Percentiles rank a stretch among this genome's conserved stretches.
Conservation (phyloP, 345 rosid genomes). For the Eucalyptus microcorys region DNA sequence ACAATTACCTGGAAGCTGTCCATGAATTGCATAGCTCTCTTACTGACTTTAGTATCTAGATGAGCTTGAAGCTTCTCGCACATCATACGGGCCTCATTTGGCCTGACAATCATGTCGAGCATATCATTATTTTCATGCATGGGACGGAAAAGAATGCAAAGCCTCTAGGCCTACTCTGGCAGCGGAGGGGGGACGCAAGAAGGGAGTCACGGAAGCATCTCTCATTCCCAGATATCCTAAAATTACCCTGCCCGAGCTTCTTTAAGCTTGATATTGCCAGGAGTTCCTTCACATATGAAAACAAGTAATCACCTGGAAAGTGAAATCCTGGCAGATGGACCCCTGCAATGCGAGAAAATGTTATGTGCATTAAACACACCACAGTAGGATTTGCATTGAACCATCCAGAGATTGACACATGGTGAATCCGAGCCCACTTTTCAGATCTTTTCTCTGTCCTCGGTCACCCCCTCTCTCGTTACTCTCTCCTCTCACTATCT, state of each 20-base stretch:
- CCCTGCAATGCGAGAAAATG: too few relatives aligned
- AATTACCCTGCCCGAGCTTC: background rate
- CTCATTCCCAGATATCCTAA: background rate
- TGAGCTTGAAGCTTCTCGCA: slow-evolving; percentile 83
- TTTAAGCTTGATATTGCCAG: background rate
- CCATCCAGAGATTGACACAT: background rate
- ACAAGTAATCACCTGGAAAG: too few relatives aligned
- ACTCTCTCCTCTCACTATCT: background rate
- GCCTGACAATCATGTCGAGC: slow-evolving; percentile 22
- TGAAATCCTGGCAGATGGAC: too few relatives aligned
- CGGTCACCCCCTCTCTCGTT: background rate
- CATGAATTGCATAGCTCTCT: slow-evolving; percentile 59
- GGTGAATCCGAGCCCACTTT: background rate
- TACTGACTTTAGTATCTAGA: slow-evolving; percentile 53
- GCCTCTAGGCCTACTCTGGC: background rate
- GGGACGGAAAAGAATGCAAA: background rate
- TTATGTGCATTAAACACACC: background rate
- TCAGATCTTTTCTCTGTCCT: background rate
- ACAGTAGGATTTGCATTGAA: background rate
- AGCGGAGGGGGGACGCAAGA: background rate
- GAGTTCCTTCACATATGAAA: background rate
- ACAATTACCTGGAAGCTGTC: slow-evolving; percentile 78
- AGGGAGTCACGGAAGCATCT: background rate
- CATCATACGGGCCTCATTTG: slow-evolving; percentile 55
- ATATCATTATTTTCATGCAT: background rate